Base-by-base conservation (phyloP, 441 rosid species). In the Pelargonium hybrid region DNA sequence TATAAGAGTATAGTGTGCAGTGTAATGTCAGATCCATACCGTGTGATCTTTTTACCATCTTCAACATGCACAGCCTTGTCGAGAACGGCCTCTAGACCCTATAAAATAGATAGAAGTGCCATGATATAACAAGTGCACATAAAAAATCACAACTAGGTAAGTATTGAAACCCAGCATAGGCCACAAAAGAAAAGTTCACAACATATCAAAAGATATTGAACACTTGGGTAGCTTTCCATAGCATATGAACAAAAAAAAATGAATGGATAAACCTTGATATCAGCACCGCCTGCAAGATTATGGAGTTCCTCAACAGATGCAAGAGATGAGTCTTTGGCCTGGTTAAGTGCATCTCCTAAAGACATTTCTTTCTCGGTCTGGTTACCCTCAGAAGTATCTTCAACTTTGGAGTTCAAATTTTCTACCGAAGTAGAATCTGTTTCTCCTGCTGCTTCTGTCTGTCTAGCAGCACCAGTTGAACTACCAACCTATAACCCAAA, bases 11-110 rank as follows among this genome's bases (percentile, higher is more conserved):
- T 47, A 65, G 18, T 23, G 26, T n/a, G n/a, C 57, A 71, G 70
- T 26, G 75, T 74, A 75, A 48, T 31, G 75, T 71, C 73, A 71
- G 26, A 65, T 77, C 66, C 80, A 78, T 87, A 92, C 98, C 99
- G 78, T 73, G 85, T 83, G 62, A 92, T 89, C 84, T 85, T 92
- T 84, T 91, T 89, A 68, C 99, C 98, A 85, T 95, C 98, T 87
- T 92, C 99, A 79, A 78, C 83, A 84, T 92, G 93, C 76, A 92
- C 96, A 68, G 92, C 96, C 83, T 95, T 89, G 88, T 95, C 98
- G 66, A 95, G 99, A 76, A 86, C 97, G 50, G 97, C 98, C 88
- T 95, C 99, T 79, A 95, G 81, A 77, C 98, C 98, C 98, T 94
- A 76, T 72, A 70, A 37, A 84, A 71, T 61, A 68, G 39, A 43